phyloP scores from a whole-genome alignment of 1,139 yeast genomes.

The Pichia sp. region DNA sequence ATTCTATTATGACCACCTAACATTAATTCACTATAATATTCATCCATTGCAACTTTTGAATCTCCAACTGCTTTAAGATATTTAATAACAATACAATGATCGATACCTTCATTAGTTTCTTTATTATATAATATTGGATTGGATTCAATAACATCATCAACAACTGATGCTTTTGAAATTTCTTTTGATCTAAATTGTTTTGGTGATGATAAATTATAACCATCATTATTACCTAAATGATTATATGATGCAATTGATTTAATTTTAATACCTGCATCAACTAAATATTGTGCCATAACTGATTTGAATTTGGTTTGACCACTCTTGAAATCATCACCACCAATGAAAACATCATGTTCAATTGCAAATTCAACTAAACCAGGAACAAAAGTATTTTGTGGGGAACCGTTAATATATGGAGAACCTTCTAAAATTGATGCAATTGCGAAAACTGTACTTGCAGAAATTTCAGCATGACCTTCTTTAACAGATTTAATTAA shows the following conservation, averaged over 20 bases:
- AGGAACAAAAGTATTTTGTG: slow-evolving; percentile 95
- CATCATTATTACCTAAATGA: slow-evolving; percentile 96
- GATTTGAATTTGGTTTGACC: slow-evolving; percentile 96
- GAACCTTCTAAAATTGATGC: slow-evolving; percentile 83
- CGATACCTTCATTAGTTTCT: slow-evolving; percentile 70
- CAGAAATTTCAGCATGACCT: slow-evolving; percentile 80
- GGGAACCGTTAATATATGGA: slow-evolving; percentile 94
- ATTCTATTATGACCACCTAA: slow-evolving; percentile 95
- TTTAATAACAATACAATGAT: slow-evolving; percentile 93
- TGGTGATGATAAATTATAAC: slow-evolving; percentile 85
- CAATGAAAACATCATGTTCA: slow-evolving; percentile 67
- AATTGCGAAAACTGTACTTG: slow-evolving; percentile 87
- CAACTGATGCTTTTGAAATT: slow-evolving; percentile 86
- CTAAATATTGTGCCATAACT: slow-evolving; percentile 89
- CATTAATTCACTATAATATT: slow-evolving; percentile 94
- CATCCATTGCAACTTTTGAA: slow-evolving; percentile 97
- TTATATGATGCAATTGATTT: slow-evolving; percentile 90
- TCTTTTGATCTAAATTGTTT: slow-evolving; percentile 93
- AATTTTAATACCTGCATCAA: slow-evolving; percentile 96
- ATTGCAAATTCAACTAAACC: slow-evolving; percentile 91
- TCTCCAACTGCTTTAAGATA: slow-evolving; percentile 93
- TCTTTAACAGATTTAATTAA: slow-evolving; percentile 65
- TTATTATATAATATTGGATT: slow-evolving; percentile 82
- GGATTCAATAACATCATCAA: slow-evolving; percentile 89
- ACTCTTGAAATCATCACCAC: slow-evolving; percentile 96